Base-by-base conservation (phyloP, 352 stramenopile species). In the Phytophthora parvispora region DNA sequence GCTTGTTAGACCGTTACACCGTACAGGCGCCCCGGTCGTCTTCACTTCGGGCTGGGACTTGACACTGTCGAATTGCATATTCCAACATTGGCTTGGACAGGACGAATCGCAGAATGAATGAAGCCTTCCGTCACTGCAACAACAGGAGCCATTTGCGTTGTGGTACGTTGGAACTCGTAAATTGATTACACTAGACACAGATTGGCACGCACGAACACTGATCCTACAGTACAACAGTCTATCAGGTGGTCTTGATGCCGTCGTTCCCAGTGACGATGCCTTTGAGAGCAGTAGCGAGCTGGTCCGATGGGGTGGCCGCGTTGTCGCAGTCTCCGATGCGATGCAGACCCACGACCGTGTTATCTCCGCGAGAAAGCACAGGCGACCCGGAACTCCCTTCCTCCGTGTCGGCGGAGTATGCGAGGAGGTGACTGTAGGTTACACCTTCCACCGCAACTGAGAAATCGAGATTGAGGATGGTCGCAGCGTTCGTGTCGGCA, bases 261-360 rank as follows among this genome's bases (percentile, higher is more conserved):
- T 82, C 71, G 29, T 83, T 83, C 24, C 64, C 68, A 12, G 64
- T 71, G 1, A 78, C 60, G 8, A 78, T 66, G 2, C 32, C 47
- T 47, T 69, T 63, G 24, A 83, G 68, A 18, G 63, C 60, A 27
- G 28, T 51, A 13, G 54, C 36, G 16, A 83, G 57, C 45, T 54
- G 75, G 13, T 70, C 16, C 6, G 69, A 77, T 52, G 64, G 53
- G 1, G 69, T 77, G 10, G 72, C 85, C 8, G 80, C 84, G 47
- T 94, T 94, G 48, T 89, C 67, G 43, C 86, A 94, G 20, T 86
- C 84, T 42, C 86, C 86, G 36, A 86, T 92, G 54, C 90, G 84
- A 58, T 94, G 86, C 27, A 94, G 70, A n/a, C 81, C 86, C 16
- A 94, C 75, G 16, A 94, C 86, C 2, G 61, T 45, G 52, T 91